Conservation (phyloP, 305 asterid species). For the Fraxinus platypoda region DNA sequence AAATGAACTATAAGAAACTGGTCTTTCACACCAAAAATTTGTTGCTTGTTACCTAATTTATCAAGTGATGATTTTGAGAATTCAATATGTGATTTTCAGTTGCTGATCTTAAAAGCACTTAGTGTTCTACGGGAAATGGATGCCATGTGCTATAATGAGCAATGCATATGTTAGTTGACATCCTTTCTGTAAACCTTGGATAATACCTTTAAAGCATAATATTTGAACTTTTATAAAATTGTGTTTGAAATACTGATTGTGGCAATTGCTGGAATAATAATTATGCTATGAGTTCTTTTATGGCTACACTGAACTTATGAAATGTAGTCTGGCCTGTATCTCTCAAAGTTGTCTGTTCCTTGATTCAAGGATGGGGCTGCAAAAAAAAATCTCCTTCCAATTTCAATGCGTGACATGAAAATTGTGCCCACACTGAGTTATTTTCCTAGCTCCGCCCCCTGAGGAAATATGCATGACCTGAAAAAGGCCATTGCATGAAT, state of each 20-base stretch:
- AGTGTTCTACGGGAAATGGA: background rate
- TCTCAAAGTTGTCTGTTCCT: conserved; percentile 9
- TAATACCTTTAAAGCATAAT: background rate
- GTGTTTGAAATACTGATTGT: background rate
- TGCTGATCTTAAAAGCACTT: too few relatives aligned
- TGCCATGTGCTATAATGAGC: background rate
- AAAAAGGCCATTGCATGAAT: background rate
- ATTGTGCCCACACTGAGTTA: conserved; percentile 9
- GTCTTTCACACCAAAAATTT: background rate
- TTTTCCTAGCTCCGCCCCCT: too few relatives aligned
- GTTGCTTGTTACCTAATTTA: background rate
- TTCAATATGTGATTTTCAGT: too few relatives aligned
- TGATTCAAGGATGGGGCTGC: conserved; percentile 48
- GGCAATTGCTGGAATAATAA: background rate
- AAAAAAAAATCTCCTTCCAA: conserved; percentile 48
- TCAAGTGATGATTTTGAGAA: too few relatives aligned
- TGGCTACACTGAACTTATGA: background rate
- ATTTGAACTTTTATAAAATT: too few relatives aligned
- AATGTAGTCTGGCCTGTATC: background rate
- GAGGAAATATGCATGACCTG: conserved; percentile 6
- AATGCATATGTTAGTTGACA: background rate
- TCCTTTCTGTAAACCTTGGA: background rate
- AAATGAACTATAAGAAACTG: background rate
- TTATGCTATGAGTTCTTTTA: background rate
- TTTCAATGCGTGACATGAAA: conserved; percentile 76